Evolutionary conservation across 2,329 filamentous ascomycete species (phyloP).

Genomic region (Blastomyces emzantsi): DNA sequence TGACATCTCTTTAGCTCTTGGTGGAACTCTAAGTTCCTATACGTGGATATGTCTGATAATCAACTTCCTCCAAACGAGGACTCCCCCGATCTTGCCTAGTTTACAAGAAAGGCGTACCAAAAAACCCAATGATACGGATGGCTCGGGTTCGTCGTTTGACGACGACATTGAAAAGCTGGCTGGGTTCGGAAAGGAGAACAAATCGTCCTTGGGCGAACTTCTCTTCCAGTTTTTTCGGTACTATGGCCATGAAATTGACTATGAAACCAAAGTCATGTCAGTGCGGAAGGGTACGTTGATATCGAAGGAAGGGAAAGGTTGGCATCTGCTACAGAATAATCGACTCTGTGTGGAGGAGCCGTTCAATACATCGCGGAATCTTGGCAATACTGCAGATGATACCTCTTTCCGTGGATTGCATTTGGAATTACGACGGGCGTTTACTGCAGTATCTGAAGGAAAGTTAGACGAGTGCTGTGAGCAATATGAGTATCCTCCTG

Average conservation of each 20-base stretch:
- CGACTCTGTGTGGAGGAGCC: slow-evolving; percentile 92
- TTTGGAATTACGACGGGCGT: slow-evolving; percentile 78
- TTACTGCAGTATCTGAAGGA: slow-evolving; percentile 67
- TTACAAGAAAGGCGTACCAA: slow-evolving; percentile 61
- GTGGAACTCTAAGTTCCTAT: slow-evolving; percentile 92
- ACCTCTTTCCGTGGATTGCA: slow-evolving; percentile 89
- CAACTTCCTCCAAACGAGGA: slow-evolving; percentile 83
- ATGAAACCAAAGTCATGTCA: slow-evolving; percentile 73
- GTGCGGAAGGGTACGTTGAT: slow-evolving; percentile 71
- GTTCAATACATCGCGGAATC: slow-evolving; percentile 80
- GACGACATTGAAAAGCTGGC: slow-evolving; percentile 69
- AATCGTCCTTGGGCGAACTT: slow-evolving; percentile 72
- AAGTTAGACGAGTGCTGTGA: slow-evolving; percentile 80
- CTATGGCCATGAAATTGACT: slow-evolving; percentile 89
- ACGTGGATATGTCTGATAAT: slow-evolving; percentile 99
- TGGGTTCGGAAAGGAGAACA: slow-evolving; percentile 69
- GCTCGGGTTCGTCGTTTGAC: slow-evolving; percentile 62
- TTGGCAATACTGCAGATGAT: slow-evolving; percentile 94
- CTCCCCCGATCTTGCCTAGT: slow-evolving; percentile 73
- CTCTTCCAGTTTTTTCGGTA: slow-evolving; percentile 93
- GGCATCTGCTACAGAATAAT: slow-evolving; percentile 72
- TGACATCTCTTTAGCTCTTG: slow-evolving; percentile 55
- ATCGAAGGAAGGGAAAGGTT: slow-evolving; percentile 76
- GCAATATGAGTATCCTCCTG: slow-evolving; percentile 77
- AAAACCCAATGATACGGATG: slow-evolving; percentile 52